Evolutionary conservation across 306 rosid species (phyloP), one percentile per base, ranked within the genome.

Genomic region (Lupinus albus): DNA sequence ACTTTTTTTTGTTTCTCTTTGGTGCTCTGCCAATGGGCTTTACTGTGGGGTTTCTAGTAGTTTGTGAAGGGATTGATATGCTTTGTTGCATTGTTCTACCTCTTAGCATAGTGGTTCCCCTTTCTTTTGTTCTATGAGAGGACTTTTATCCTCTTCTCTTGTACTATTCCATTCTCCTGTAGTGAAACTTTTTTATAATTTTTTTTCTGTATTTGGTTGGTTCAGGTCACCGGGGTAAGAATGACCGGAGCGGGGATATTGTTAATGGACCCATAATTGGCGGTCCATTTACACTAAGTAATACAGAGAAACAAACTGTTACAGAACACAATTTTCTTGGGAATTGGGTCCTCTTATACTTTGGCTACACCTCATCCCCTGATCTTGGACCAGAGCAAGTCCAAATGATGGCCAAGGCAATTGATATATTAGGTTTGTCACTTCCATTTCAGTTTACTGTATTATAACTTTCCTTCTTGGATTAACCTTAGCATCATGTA

Each of bases 351-450:
- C 96, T 92, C 54, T 85, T 92, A 32, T 87, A 92, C 81, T 89
- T 89, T 44, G 98, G 98, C 42, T 87, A 87, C 76, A 87, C 98
- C 51, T 92, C 91, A 48, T 92, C 98, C 45, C 98, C 98, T 56
- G 98, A 92, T 76, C 70, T 87, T 60, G 98, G 95, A 54, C 98
- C 98, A 0, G 92, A 92, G 68, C 96, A 87, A 78, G 77, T 89
- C 45, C 84, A 79, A 36, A 39, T 83, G 54, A 76, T 92, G 77
- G 87, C 92, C 61, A 78, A 83, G 82, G 80, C 96, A 17, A 73
- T 81, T 49, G 78, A 85, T 52, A 75, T 75, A 64, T 73, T 89
- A 86, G 96, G 98, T 89, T 76, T 64, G 88, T 2, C 38, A 20
- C 55, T 49, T 75, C 30, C 52, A 9, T 79, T 60, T 52, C 51